Evolutionary conservation across 2,329 filamentous ascomycete genomes (phyloP), one percentile per base, ranked within the genome.

Genomic region (Metarhizium brunneum): DNA sequence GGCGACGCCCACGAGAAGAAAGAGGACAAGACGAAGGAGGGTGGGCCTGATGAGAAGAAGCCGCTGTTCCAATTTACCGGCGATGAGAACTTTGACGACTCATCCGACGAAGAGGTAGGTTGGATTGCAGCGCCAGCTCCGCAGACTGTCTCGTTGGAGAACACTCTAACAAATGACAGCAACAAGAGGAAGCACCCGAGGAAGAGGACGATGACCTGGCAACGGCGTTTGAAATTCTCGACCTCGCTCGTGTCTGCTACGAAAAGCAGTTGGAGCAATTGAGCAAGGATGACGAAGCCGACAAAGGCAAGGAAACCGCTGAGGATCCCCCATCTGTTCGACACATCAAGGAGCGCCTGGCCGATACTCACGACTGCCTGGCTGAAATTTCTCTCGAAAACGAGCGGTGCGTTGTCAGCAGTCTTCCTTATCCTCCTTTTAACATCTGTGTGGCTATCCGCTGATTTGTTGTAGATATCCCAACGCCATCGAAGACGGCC

Each of bases 351-450:
- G 90, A 95, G 71, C 85, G 90, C 56, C 81, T 97, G 38, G 90
- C 90, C 58, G 94, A 99, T 67, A 95, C 90, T 8, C 90, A 96
- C 69, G 92, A 96, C 68, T 81, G 96, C 55, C 87, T 97, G 59
- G 89, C 92, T 10, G 94, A 99, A 72, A 96, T 99, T 59, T 95
- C 88, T n/a, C 78, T 99, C 32, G 94, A 99, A 74, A 96, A 94
- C 63, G 94, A 97, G 73, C 86, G 88, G 75, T 85, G 73, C 57
- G 70, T 59, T 47, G 8, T 40, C 38, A 13, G 11, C 13, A 7
- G 11, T 14, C 18, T 18, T n/a, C 36, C n/a, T 11, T 38, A 3
- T 25, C 18, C 52, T 47, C 7, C 45, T 18, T 8, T 13, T 38
- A 18, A 36, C 18, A 14, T n/a, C 56, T 16, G 32, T 7, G 32